Evolutionary conservation across 2,329 filamentous ascomycete species (phyloP), one percentile per base, ranked within the genome.

Genomic region (Xylaria sp.): DNA sequence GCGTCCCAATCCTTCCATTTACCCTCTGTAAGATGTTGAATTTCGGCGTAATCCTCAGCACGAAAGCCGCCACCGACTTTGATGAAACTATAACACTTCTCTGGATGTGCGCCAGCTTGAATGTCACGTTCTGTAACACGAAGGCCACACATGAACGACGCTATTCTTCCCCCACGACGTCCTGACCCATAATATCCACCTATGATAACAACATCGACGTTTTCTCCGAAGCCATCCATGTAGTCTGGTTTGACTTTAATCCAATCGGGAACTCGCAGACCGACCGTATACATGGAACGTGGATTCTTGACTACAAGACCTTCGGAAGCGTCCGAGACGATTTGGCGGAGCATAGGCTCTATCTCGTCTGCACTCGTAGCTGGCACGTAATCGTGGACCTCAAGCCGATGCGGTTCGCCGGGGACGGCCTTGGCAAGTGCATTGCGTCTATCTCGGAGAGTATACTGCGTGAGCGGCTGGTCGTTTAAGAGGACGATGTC

Each of bases 181-280:
- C 96, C 96, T 37, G 92, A 93, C 15, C 96, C 96, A 78, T 93
- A 99, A 81, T 97, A 98, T 9, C 94, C 96, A 64, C 95, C 96
- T 63, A 99, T 89, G 18, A 99, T 86, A 15, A 98, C 83, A 73
- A 94, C 94, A 78, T 99, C 96, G 3, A 99, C 88, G 0, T 92
- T 93, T 81, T 98, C 95, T 70, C 96, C 96, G 78, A 96, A 97
- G 71, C 97, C 95, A 1, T 91, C 91, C 94, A 98, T 98, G 80
- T 99, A 99, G 73, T 99, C 96, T 0, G 96, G 96, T 77, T 99
- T 99, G 9, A 99, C 94, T 79, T 99, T 99, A 82, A 98, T 91
- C 96, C 96, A 99, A 80, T 97, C 93, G 75, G 97, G 93, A 76
- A 97, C 96, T 57, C 96, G 91, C 74, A 93, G 92, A 77, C 97